Base-by-base conservation (phyloP, 371 early-diverging fungal species). In the Rhizomucor pusillus region DNA sequence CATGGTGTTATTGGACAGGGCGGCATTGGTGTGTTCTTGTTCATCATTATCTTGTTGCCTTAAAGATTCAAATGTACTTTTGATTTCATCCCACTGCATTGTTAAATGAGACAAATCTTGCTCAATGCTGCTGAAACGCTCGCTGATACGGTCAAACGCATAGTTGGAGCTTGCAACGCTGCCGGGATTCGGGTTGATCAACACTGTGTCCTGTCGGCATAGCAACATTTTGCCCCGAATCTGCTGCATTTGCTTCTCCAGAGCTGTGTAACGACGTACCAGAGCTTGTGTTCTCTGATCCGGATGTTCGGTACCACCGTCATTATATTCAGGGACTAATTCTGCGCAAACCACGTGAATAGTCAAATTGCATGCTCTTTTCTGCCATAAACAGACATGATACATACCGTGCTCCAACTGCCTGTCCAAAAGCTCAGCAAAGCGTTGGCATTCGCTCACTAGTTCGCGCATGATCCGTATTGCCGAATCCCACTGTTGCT, bases 41-140 rank as follows among this genome's bases (percentile, higher is more conserved):
- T 24, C 12, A 50, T 40, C 13, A 37, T 40, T 2, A 35, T 7
- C 4, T 47, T 13, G 36, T 34, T 12, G 35, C 19, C 13, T 36
- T 36, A 20, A 23, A 16, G 43, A 41, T 5, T 14, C 14, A 12
- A 71, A 37, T 0, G 61, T 47, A 7, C 41, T 29, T 33, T 63
- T 66, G 29, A 59, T 62, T 35, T 67, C 70, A n/a, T 69, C 62
- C 76, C 76, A 75, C 49, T 69, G 68, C 6, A 35, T 47, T 4
- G 57, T 23, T 44, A 75, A 35, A 9, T 63, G 53, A 4, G 46
- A 41, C 13, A 75, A 45, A 22, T 58, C 64, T n/a, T 67, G 62
- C 22, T 71, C 73, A 11, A 75, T 64, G 19, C 34, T 56, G 6
- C 36, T 18, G 43, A 67, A 64, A 13, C 73, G 53, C 39, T 64